Base-by-base conservation (phyloP, 1,284 basidiomycete genomes). In the Pholiota adiposa region DNA sequence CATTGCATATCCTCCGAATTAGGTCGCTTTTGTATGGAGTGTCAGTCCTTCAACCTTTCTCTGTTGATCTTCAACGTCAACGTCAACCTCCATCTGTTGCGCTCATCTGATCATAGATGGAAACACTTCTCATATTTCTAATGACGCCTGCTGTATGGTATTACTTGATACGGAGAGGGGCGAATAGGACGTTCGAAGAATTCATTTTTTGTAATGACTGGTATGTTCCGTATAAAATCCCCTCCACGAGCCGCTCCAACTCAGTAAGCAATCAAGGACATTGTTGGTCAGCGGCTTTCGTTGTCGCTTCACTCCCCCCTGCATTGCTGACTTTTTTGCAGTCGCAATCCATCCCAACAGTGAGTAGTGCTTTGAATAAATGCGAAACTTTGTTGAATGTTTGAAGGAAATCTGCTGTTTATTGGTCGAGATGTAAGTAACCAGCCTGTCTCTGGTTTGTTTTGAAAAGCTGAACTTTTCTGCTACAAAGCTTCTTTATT, bases 161-260 rank as follows among this genome's bases (percentile, higher is more conserved):
- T 12, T 38, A 38, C 16, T 4, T 38, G 11, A 55, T 55, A 3
- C 29, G 41, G 40, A 41, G 54, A 18, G 54, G 54, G 2, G 54
- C 43, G 19, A 41, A 55, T 23, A 55, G 36, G 29, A 46, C 54
- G 3, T 55, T 55, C 27, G 41, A 55, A 23, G 14, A 46, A 5
- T 55, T 55, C n/a, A 27, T 55, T 25, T 36, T 55, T 11, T 55
- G 54, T 36, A 55, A 55, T 33, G 54, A 55, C 27, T 55, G 54
- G 54, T 55, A 19, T 14, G 54, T 12, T 31, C 11, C 11, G 11
- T n/a, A 38, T 38, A 38, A 38, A 38, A n/a, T n/a, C n/a, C n/a
- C n/a, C n/a, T n/a, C n/a, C n/a, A 4, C 36, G 4, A 12, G 9
- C 6, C 14, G 9, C 16, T 38, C 36, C 9, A 38, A n/a, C 16